phyloP scores from a whole-genome alignment of 495 filamentous ascomycete species.

The Penicillium chermesinum region DNA sequence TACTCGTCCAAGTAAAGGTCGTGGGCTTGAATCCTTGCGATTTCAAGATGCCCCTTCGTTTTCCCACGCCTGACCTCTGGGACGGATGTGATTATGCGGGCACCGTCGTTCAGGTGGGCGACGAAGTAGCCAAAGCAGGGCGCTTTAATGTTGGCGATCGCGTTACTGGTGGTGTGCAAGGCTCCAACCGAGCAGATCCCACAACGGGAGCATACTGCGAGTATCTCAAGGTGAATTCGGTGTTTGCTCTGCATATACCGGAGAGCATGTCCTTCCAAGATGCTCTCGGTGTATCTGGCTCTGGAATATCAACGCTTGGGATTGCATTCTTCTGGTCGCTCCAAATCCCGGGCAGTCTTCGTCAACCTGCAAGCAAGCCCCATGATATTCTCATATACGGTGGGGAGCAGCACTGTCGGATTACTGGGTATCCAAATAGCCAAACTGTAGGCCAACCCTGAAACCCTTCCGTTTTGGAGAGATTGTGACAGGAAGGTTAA shows the following conservation, averaged over 20 bases:
- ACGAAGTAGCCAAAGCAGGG: constrained; percentile 10
- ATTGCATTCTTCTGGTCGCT: constrained; percentile 27
- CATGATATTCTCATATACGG: constrained; percentile 40
- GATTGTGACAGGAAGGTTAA: too few species aligned
- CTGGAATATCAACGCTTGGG: constrained; percentile 24
- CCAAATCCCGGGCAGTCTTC: constrained; percentile 20
- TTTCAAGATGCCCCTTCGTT: constrained; percentile 35
- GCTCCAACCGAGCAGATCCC: constrained; percentile 25
- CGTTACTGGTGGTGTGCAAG: constrained; percentile 34
- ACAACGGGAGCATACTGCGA: constrained; percentile 34
- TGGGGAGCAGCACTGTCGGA: constrained; percentile 41
- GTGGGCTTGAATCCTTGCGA: constrained; percentile 47
- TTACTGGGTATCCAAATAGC: constrained; percentile 42
- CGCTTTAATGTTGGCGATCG: constrained; percentile 23
- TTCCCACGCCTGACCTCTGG: constrained; percentile 29
- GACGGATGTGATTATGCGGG: constrained; percentile 45
- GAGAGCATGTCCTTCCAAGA: constrained; percentile 3
- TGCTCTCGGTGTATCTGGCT: constrained; percentile 16
- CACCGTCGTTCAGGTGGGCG: constrained; percentile 27
- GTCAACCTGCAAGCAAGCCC: constrained; percentile 15
- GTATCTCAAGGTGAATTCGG: constrained; percentile 21
- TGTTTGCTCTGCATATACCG: constrained; percentile 20
- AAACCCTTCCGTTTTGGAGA: too few species aligned
- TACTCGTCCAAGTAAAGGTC: constrained; percentile 28
- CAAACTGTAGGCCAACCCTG: constrained; percentile 31